Percentiles rank a stretch among this genome's conserved stretches.
These are phyloP conservation scores for Iris pallida DNA, from an alignment of 116 monocot genomes.

Conservation along the genomic window DNA sequence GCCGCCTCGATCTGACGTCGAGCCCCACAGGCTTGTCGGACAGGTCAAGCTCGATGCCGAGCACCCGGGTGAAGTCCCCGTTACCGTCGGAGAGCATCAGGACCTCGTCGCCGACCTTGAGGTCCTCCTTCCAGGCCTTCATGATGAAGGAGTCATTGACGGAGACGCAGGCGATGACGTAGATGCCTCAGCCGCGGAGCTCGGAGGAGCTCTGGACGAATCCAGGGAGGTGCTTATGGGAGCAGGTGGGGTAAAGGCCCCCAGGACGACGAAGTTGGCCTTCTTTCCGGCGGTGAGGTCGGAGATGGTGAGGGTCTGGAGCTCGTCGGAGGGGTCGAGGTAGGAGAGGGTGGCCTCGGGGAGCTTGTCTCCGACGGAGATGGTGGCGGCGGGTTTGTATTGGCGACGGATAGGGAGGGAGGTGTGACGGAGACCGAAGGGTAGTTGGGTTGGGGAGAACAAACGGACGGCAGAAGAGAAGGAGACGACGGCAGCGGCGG, in stretches of 20 bases:
- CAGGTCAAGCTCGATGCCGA: too few species aligned
- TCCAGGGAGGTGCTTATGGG: slow-evolving; percentile 90
- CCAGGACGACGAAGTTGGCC: slow-evolving; percentile 81
- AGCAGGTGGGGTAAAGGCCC: slow-evolving; percentile 99
- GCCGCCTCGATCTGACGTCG: too few species aligned
- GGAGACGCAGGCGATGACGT: slow-evolving; percentile 22
- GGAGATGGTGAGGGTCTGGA: slow-evolving; percentile 60
- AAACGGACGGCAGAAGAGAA: too few species aligned
- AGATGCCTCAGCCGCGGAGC: slow-evolving; percentile 66
- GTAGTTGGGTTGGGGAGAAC: too few species aligned
- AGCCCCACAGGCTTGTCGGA: slow-evolving; percentile 80
- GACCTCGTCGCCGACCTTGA: slow-evolving; percentile 12
- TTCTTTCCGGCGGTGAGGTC: slow-evolving; percentile 82
- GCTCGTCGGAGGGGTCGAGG: slow-evolving; percentile 55
- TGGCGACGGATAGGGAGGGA: too few species aligned
- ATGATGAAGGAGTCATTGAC: slow-evolving; percentile 17
- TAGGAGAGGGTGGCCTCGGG: slow-evolving; percentile 83
- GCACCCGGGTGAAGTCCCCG: slow-evolving; percentile 64
- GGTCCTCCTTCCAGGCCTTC: slow-evolving; percentile 16
- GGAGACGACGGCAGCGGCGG: too few species aligned
- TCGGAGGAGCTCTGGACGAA: slow-evolving; percentile 79
- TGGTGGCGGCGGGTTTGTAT: too few species aligned
- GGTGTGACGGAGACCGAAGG: too few species aligned
- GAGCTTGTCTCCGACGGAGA: slow-evolving; percentile 87
- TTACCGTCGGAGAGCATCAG: slow-evolving; percentile 81